Evolutionary conservation across 306 rosid genomes (phyloP).

Genomic region (Adenanthera pavonina): DNA sequence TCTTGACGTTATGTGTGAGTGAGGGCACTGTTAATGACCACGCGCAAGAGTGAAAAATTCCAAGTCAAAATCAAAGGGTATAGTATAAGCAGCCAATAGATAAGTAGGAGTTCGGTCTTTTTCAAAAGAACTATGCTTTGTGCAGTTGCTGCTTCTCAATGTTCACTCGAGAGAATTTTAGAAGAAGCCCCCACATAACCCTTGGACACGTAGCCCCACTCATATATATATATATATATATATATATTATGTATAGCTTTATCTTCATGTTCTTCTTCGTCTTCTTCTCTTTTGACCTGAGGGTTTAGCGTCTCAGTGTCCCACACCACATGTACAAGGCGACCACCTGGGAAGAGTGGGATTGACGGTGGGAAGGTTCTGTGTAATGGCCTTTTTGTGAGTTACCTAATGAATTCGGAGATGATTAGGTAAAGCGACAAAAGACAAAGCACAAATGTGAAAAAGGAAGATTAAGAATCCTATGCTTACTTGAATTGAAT

Average conservation of each 20-base stretch:
- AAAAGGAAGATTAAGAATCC: constrained; percentile 65
- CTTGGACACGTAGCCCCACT: constrained; percentile 12
- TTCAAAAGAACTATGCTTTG: constrained; percentile 29
- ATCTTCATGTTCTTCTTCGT: neutral
- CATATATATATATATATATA: neutral
- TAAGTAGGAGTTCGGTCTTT: constrained; percentile 29
- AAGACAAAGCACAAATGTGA: constrained; percentile 55
- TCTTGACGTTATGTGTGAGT: neutral
- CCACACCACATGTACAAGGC: constrained; percentile 47
- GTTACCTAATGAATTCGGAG: constrained; percentile 19
- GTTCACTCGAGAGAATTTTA: neutral
- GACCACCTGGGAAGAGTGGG: constrained; percentile 40
- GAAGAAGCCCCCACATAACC: constrained; percentile 18
- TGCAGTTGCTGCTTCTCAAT: constrained; percentile 22
- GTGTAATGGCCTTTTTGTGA: constrained; percentile 28
- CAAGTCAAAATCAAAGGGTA: constrained; percentile 51
- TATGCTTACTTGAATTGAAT: constrained; percentile 54
- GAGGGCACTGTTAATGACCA: constrained; percentile 42
- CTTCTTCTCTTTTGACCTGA: constrained; percentile 29
- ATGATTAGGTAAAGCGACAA: constrained; percentile 36
- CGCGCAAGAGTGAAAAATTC: constrained; percentile 42
- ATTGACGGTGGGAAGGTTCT: constrained; percentile 53
- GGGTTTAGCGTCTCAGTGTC: constrained; percentile 35
- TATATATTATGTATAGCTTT: neutral
- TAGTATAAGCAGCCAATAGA: neutral